Conservation (phyloP, 78 protist genomes). For the Dictyostelium citrinum region DNA sequence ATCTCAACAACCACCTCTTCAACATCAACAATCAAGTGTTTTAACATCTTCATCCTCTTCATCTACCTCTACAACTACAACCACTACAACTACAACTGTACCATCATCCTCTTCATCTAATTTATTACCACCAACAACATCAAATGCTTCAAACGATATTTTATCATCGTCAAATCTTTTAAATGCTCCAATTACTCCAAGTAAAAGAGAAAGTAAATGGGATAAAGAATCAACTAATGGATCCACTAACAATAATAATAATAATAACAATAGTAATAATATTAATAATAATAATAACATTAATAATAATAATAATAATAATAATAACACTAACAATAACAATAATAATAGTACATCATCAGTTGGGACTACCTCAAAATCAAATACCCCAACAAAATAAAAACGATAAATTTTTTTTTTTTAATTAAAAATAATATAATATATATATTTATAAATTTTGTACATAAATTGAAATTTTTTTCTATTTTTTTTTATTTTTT, state of each 20-base stretch:
- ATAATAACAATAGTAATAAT: no score
- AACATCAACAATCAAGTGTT: neutral
- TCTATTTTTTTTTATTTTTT: neutral
- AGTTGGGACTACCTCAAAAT: neutral
- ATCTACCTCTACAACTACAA: neutral
- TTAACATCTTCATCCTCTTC: neutral
- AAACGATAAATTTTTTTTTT: neutral
- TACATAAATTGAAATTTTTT: neutral
- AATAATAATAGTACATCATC: neutral
- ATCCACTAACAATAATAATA: neutral
- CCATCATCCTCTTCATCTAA: neutral
- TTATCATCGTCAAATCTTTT: neutral
- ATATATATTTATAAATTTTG: neutral
- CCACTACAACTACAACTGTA: neutral
- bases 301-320: neutral
- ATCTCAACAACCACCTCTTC: neutral
- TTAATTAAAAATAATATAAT: neutral
- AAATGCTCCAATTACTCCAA: conserved; percentile 31
- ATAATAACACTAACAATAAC: neutral
- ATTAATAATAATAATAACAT: neutral
- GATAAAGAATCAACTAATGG: neutral
- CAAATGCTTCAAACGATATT: neutral
- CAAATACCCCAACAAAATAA: neutral
- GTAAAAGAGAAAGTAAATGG: conserved; percentile 34
- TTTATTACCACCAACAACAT: neutral